Base-by-base conservation (phyloP, 2,329 filamentous ascomycete genomes). In the Colletotrichum theobromicola region DNA sequence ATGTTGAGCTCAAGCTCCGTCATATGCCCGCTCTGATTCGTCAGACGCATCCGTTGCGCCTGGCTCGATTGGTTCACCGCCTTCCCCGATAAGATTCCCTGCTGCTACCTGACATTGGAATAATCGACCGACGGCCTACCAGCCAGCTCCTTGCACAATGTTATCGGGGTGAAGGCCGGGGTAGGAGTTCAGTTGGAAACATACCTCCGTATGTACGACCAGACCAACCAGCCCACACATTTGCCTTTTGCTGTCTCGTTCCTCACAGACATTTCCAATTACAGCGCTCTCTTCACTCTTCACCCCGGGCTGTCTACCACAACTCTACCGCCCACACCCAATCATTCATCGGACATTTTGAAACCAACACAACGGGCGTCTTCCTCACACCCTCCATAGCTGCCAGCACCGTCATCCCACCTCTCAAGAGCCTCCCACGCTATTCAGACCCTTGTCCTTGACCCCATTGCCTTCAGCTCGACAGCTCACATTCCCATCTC, bases 121-220 rank as follows among this genome's bases (percentile, higher is more conserved):
- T 7, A 30, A 53, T 35, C 30, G 62, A 53, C 53, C 64, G 32
- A 66, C 50, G 46, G 24, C 70, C 42, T 64, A 61, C 64, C 46
- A n/a, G 64, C 64, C 24, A 28, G 64, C 28, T 46, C 70, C 65
- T 64, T 70, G 70, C 42, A 74, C 46, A 60, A 42, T 30, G n/a
- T n/a, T n/a, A 67, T 67, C 55, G 55, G 34, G 24, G 7, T 12
- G 24, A 53, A 42, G 68, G 53, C 55, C 53, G 26, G 67, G 72
- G 68, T 67, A 10, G 37, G 32, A 58, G 62, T 72, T 72, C 72
- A 67, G 68, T 72, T 64, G 67, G 67, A 74, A 72, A 58, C 62
- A 35, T 61, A 1, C 42, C 42, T 50, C 42, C 42, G 42, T 21
- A 55, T n/a, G 42, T 21, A 55, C 61, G 42, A 42, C 42, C n/a